Evolutionary conservation across 2,329 filamentous ascomycete genomes (phyloP).

Genomic region (Didymosphaeria variabile): DNA sequence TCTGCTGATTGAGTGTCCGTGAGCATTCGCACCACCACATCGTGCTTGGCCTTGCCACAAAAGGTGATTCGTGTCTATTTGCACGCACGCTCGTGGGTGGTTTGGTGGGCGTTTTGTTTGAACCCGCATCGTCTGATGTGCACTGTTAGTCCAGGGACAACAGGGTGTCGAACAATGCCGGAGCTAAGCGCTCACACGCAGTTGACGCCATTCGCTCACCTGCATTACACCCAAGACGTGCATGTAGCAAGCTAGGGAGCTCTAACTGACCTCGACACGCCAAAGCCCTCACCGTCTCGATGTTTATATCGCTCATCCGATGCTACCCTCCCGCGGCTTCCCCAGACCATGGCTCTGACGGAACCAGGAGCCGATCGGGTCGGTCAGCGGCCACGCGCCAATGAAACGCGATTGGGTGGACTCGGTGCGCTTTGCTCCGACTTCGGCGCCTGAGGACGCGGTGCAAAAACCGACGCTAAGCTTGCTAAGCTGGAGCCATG

Average conservation of each 20-base stretch:
- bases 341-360: not conserved
- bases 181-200: not conserved
- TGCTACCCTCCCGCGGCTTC: constrained; percentile 8
- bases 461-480: constrained; percentile 8
- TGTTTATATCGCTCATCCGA: constrained; percentile 11
- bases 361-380: constrained; percentile 3
- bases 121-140: not conserved
- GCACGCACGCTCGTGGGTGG: not conserved
- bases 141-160: not conserved
- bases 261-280: not conserved
- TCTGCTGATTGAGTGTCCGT: not conserved
- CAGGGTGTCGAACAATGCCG: not conserved
- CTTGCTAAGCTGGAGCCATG: not conserved
- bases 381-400: constrained; percentile 7
- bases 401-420: not conserved
- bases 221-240: not conserved
- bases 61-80: not conserved
- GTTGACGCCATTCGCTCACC: constrained; percentile 1
- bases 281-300: not conserved
- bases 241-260: not conserved
- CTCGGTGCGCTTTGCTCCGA: constrained; percentile 16
- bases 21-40: no score
- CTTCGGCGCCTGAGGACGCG: constrained; percentile 4
- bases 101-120: not conserved
- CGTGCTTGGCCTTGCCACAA: not conserved